These are phyloP conservation scores for Crithidia brevicula DNA, from an alignment of 208 protist species.

Conservation along the genomic window DNA sequence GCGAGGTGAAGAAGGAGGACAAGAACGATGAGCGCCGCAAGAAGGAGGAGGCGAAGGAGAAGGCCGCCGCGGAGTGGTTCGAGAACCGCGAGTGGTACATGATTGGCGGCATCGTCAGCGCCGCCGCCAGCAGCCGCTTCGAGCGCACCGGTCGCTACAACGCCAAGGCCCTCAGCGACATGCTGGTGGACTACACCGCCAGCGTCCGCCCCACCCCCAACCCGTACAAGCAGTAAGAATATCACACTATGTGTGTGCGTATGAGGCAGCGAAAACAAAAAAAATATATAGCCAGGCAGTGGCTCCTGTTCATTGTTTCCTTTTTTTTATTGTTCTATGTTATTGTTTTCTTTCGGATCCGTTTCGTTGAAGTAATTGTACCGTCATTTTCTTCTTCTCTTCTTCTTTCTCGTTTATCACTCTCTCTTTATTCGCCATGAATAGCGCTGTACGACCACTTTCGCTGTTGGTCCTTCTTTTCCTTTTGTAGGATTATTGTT, in stretches of 20 bases:
- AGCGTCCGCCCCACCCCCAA: conserved; percentile 9
- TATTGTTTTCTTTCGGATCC: conserved; percentile 10
- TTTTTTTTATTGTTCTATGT: neutral
- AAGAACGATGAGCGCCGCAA: conserved; percentile 21
- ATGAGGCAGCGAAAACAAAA: conserved; percentile 18
- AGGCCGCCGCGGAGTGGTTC: conserved; percentile 29
- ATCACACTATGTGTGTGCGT: too few species aligned
- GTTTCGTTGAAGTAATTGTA: neutral
- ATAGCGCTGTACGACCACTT: too few species aligned
- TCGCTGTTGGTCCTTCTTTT: conserved; percentile 6
- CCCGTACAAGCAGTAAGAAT: conserved; percentile 13
- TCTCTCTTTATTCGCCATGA: conserved; percentile 24
- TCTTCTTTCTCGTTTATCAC: conserved; percentile 13
- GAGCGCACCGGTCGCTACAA: conserved; percentile 45
- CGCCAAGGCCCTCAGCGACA: conserved; percentile 48
- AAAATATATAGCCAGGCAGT: neutral
- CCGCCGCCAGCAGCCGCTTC: conserved; percentile 27
- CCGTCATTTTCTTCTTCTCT: conserved; percentile 23
- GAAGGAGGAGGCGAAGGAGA: conserved; percentile 35
- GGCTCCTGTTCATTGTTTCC: conserved; percentile 10
- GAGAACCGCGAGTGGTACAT: conserved; percentile 35
- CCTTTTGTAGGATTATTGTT: neutral
- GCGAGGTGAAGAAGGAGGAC: conserved; percentile 10
- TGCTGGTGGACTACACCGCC: conserved; percentile 42
- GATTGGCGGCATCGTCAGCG: conserved; percentile 34